Base-by-base conservation (phyloP, 805 yeast species). In the Cyberlindnera xishuangbannaensis region DNA sequence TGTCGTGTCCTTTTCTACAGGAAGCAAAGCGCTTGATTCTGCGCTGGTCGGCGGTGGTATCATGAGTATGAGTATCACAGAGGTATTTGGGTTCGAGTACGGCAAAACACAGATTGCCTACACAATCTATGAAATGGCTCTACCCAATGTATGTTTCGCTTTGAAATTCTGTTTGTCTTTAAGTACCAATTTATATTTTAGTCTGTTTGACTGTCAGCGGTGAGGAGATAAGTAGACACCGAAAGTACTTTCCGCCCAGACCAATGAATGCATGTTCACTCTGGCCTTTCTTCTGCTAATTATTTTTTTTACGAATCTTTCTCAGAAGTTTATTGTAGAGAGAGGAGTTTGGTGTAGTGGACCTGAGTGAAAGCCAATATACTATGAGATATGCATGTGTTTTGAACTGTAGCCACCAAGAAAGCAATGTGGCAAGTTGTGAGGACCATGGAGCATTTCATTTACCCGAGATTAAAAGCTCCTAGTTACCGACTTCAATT, bases 41-140 rank as follows among this genome's bases (percentile, higher is more conserved):
- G 64, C 79, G 16, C 59, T 82, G 10, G 87, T n/a, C n/a, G n/a
- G 87, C 10, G 90, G 87, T 7, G 88, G 90, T 0, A 63, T 82
- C 26, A 78, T 76, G 62, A 77, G 88, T 0, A 84, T 83, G 65
- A 73, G 83, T 20, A 76, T 81, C 34, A 79, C 87, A 0, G 90
- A 82, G 53, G 85, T 79, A 0, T 82, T 78, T 59, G 90, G 90
- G 47, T 82, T 78, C 45, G 64, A 90, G 51, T 81, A 88, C 36
- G 90, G 90, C 25, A 82, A 82, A 50, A 80, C 88, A n/a, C 90
- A 82, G 53, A 58, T 82, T 53, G 78, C 88, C 15, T 90, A 82
- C 52, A 82, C 90, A 0, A 62, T 82, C 36, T 81, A 88, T 33
- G 86, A 82, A 10, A 78, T 87, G 2, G 68, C 86, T 25, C 90